Evolutionary conservation across 108 stramenopile genomes (phyloP), one percentile per base, ranked within the genome.

Genomic region (Nitzschia sp.): DNA sequence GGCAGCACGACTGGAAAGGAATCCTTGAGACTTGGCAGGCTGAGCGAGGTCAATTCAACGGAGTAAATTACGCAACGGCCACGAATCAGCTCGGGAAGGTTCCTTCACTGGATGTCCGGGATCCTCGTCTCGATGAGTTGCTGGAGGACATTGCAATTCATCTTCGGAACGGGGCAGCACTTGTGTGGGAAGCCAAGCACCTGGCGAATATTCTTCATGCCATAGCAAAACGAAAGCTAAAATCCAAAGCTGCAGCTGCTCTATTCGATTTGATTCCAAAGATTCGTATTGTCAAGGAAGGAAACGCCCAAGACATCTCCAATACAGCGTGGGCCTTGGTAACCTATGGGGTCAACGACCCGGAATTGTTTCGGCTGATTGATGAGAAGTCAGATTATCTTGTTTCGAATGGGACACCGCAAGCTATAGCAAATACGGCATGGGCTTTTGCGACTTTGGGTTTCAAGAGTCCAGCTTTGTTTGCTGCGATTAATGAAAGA

Each of bases 281-380:
- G 46, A 47, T 21, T 47, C 46, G 1, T 2, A 21, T 56, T n/a
- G 34, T 68, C 3, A 27, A 47, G 9, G 28, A 56, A 9, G 67
- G 54, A n/a, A 31, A 34, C 47, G 23, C 67, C 4, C 67, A 56
- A 38, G 23, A 17, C 17, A 56, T 56, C 0, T 31, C 67, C 1
- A 68, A 68, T 30, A 68, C 26, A 15, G 67, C 67, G 19, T 68
- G 67, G 67, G 67, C 67, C 17, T 38, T 29, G 27, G 26, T 45
- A 46, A 59, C 59, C n/a, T 47, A 21, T n/a, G 46, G 46, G 1
- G n/a, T 47, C 19, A 21, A 1, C 1, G 46, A 47, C 1, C 46
- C 46, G 1, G 46, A n/a, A 2, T 47, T 47, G n/a, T 47, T 47
- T n/a, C 46, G 21, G 21, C 19, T 21, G 1, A 47, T 47, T 2